Base-by-base conservation (phyloP, 345 rosid species). In the Angophora floribunda region DNA sequence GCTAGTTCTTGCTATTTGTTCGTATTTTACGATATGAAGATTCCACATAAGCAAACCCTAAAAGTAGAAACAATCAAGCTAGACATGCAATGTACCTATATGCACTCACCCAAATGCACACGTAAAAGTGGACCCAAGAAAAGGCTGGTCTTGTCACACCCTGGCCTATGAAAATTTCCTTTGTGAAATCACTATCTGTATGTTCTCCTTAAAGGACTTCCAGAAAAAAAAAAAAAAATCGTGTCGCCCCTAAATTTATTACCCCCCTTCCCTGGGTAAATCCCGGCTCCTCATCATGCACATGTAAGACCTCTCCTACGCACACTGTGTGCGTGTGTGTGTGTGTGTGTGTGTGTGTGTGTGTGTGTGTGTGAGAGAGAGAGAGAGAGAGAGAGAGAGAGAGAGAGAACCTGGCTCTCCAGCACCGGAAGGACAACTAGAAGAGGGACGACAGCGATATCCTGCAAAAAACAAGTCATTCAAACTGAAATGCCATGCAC, bases 361-460 rank as follows among this genome's bases (percentile, higher is more conserved):
- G 7, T 2, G 13, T 2, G 59, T 9, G 65, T 2, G 6, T 9
- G 63, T 4, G 59, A 53, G 52, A 45, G 49, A 47, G 51, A 50
- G 51, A 50, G 51, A 50, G 51, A 50, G 51, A 28, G 59, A 52
- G 52, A 59, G 75, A 32, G n/a, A 65, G 82, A 41, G 21, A 49
- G 63, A 88, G 63, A 51, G 89, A 84, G 22, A 92, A 96, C 99
- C 99, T 96, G 99, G 91, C 95, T 95, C 92, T 97, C 99, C 86
- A 97, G 93, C 52, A 97, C 96, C 19, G 99, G 99, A 91, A 97
- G 98, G 79, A 97, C 92, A 92, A 97, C 99, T 86, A 97, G 94
- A 89, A 97, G 96, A 55, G 99, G 99, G 52, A 96, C 98, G 88
- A 96, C 98, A 36, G 97, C 99, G 87, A 97, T 96, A 90, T 97